These are phyloP conservation scores for Aureobasidium namibiae DNA, from an alignment of 2,329 filamentous ascomycete species.

Conservation along the genomic window DNA sequence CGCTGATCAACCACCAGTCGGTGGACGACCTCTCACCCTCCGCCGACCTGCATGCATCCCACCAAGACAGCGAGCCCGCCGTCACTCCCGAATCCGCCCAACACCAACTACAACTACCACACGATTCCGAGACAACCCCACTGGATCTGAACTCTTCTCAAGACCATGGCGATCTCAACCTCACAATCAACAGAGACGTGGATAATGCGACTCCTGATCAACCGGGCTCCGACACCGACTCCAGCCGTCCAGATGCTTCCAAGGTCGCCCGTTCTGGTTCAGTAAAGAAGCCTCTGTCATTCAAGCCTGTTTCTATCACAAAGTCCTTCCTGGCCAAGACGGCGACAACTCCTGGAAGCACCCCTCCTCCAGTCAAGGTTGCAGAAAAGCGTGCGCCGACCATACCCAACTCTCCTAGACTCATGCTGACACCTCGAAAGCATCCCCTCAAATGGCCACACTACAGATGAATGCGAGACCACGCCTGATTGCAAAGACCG, in stretches of 20 bases:
- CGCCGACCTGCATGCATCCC: conserved; percentile 55
- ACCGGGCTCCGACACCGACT: conserved; percentile 64
- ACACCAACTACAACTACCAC: conserved; percentile 12
- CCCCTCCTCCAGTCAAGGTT: conserved; percentile 36
- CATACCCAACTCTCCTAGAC: conserved; percentile 16
- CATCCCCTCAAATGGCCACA: conserved; percentile 34
- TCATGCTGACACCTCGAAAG: conserved; percentile 29
- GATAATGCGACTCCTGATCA: conserved; percentile 12
- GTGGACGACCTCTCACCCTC: conserved; percentile 49
- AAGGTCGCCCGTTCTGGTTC: conserved; percentile 51
- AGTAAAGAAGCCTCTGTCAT: conserved; percentile 64
- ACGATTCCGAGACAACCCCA: neutral
- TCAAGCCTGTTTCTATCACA: conserved; percentile 80
- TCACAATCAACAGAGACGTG: neutral
- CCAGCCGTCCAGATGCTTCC: conserved; percentile 49
- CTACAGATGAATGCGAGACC: conserved; percentile 52
- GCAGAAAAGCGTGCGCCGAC: conserved; percentile 44
- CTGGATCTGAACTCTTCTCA: conserved; percentile 15
- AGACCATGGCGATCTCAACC: conserved; percentile 10
- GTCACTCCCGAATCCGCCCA: conserved; percentile 27
- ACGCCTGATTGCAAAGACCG: conserved; percentile 68
- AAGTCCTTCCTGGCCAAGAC: conserved; percentile 77
- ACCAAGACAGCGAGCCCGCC: conserved; percentile 43
- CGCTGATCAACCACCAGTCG: conserved; percentile 64
- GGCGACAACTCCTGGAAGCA: conserved; percentile 36